Conservation (phyloP, 495 filamentous ascomycete genomes). For the Penicillium waksmanii region DNA sequence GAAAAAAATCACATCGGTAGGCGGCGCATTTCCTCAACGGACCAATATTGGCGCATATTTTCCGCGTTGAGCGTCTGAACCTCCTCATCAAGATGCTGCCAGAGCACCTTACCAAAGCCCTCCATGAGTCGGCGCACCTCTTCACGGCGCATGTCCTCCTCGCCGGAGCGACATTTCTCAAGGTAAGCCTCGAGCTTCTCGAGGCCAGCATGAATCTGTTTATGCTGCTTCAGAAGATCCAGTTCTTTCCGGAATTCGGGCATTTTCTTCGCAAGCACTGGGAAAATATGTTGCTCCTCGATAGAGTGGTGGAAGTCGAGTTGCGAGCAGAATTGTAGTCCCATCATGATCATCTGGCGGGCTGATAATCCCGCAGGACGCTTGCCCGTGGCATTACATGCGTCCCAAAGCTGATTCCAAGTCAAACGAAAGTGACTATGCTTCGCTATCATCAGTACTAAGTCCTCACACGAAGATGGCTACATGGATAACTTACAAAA, state of each 20-base stretch:
- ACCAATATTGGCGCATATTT: conserved; percentile 89
- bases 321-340: conserved; percentile 66
- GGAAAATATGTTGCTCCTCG: conserved; percentile 84
- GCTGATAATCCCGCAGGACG: conserved; percentile 62
- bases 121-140: conserved; percentile 75
- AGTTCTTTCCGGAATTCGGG: conserved; percentile 71
- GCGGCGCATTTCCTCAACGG: conserved; percentile 68
- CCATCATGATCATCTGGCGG: conserved; percentile 64
- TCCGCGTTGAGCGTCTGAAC: conserved; percentile 72
- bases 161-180: conserved; percentile 61
- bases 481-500: conserved; percentile 53
- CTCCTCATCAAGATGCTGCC: conserved; percentile 76
- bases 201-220: conserved; percentile 78
- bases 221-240: conserved; percentile 77
- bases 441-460: conserved; percentile 35
- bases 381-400: conserved; percentile 57
- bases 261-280: conserved; percentile 76
- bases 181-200: conserved; percentile 74
- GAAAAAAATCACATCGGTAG: conserved; percentile 63
- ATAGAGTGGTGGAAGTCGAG: conserved; percentile 80
- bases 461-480: neutral
- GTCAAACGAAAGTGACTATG: conserved; percentile 77
- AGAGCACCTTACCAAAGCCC: conserved; percentile 65
- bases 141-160: conserved; percentile 67
- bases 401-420: conserved; percentile 70